Base-by-base conservation (phyloP, 2,329 filamentous ascomycete genomes). In the Colletotrichum scovillei region DNA sequence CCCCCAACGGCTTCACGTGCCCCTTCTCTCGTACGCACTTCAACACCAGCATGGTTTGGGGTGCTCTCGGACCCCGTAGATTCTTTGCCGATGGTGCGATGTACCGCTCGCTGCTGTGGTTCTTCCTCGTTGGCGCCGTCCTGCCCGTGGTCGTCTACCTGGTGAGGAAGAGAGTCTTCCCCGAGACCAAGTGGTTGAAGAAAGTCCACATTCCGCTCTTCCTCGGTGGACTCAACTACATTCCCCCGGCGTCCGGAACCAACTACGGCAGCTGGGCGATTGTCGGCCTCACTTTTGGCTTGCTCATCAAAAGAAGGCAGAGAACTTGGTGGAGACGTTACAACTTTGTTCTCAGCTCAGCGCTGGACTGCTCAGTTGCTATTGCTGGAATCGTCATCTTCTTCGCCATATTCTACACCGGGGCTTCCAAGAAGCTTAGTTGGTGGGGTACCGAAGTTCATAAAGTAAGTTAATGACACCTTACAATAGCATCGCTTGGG, bases 11-110 rank as follows among this genome's bases (percentile, higher is more conserved):
- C 22, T 91, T 89, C 79, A 86, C 76, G 1, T 82, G 80, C 46
- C 80, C 80, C 22, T 81, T 81, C 38, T 80, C 79, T 0, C 77
- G 78, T 42, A 81, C 82, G 7, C 79, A 84, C 78, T 91, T 90
- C 80, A 89, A 86, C 30, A 86, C 85, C 5, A 89, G 87, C 7
- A 82, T 89, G 57, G 85, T 89, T 66, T 89, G 88, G 88, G 89
- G 89, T 38, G 82, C 88, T 19, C 88, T 91, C 28, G 89, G 89
- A 0, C 89, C 89, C 0, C 78, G 82, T 1, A 84, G 88, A 1
- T 88, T 91, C 77, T 91, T 90, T 77, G 86, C 85, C 0, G 77
- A 83, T 0, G 87, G 86, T 2, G 82, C 85, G 2, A 80, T 89
- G 5, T 91, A 91, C 76, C 81, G 83, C 0, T 76, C 80, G 0